Percentiles rank a stretch among this genome's conserved stretches.
These are phyloP conservation scores for Candida parachauliodes DNA, from an alignment of 805 yeast genomes.

Conservation along the genomic window DNA sequence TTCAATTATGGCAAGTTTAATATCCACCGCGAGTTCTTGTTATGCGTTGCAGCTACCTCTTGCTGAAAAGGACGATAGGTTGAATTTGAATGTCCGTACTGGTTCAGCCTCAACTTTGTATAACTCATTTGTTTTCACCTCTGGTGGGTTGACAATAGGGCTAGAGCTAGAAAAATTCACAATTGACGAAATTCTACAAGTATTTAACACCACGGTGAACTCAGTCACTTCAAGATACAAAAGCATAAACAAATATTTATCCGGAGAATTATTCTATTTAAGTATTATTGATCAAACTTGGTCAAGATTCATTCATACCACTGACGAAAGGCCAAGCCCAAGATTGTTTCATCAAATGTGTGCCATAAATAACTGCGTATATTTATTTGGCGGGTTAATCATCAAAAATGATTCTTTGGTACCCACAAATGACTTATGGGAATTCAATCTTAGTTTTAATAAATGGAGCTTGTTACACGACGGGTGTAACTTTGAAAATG, in stretches of 20 bases:
- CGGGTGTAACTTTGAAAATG: slow-evolving; percentile 17
- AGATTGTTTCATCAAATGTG: slow-evolving; percentile 61
- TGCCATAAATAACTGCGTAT: slow-evolving; percentile 47
- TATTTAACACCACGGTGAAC: slow-evolving; percentile 30
- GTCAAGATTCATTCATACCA: slow-evolving; percentile 39
- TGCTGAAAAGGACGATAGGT: slow-evolving; percentile 48
- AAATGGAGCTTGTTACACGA: slow-evolving; percentile 53
- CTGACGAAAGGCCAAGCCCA: slow-evolving; percentile 31
- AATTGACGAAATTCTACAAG: slow-evolving; percentile 33
- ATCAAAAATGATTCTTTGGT: slow-evolving; percentile 17
- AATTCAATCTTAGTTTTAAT: slow-evolving; percentile 49
- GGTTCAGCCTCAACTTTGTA: slow-evolving; percentile 61
- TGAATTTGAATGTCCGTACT: slow-evolving; percentile 57
- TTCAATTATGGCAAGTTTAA: slow-evolving; percentile 51
- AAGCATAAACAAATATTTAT: slow-evolving; percentile 39
- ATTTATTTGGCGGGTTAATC: slow-evolving; percentile 63
- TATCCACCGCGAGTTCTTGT: slow-evolving; percentile 63
- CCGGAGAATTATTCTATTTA: slow-evolving; percentile 61
- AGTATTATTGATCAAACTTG: slow-evolving; percentile 58
- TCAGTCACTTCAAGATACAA: slow-evolving; percentile 22
- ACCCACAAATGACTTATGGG: slow-evolving; percentile 68
- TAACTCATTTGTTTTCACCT: slow-evolving; percentile 58
- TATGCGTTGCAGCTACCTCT: slow-evolving; percentile 55
- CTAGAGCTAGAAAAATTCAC: slow-evolving; percentile 43
- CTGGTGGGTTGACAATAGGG: slow-evolving; percentile 67